A percentile compares a stretch with the other conserved stretches of the same genome.
phyloP scores from a whole-genome alignment of 1,139 yeast genomes.

The Sugiyamaella grinbergsii region DNA sequence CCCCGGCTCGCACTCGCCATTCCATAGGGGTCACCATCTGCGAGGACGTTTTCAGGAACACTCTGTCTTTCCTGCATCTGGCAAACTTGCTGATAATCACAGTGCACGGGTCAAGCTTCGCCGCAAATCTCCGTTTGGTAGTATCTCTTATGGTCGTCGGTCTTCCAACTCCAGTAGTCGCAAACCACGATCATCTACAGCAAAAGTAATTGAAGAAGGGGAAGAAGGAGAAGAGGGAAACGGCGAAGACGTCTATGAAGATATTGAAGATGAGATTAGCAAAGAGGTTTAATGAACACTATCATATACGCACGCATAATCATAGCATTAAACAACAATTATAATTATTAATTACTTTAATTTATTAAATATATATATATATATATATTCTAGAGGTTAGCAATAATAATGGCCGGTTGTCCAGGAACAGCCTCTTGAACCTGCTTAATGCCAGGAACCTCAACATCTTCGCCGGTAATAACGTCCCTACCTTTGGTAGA shows the following conservation, averaged over 20 bases:
- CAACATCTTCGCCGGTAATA: slow-evolving; percentile 69
- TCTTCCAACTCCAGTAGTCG: slow-evolving; percentile 13
- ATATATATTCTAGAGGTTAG: slow-evolving; percentile 47
- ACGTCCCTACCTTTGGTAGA: slow-evolving; percentile 62
- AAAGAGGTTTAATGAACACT: slow-evolving; percentile 2
- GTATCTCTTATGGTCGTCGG: slow-evolving; percentile 20
- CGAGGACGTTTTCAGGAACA: slow-evolving; percentile 33
- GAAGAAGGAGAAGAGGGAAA: slow-evolving; percentile 28
- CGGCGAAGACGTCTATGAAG: slow-evolving; percentile 20
- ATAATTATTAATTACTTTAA: slow-evolving; percentile 13
- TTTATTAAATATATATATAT: slow-evolving; percentile 15
- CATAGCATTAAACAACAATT: not conserved
- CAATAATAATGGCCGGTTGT: slow-evolving; percentile 80
- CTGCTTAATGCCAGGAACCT: slow-evolving; percentile 65
- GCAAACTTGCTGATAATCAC: not conserved
- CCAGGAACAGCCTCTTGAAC: slow-evolving; percentile 91
- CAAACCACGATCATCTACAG: slow-evolving; percentile 7
- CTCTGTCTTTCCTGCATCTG: slow-evolving; percentile 28
- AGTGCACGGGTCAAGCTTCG: slow-evolving; percentile 10
- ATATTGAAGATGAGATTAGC: slow-evolving; percentile 18
- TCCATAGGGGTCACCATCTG: slow-evolving; percentile 18
- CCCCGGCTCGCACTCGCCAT: slow-evolving; percentile 21
- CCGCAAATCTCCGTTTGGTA: slow-evolving; percentile 18
- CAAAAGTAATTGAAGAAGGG: slow-evolving; percentile 24
- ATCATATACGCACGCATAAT: not conserved